These are phyloP conservation scores for Diplotaxis tenuifolia DNA, from an alignment of 345 rosid species.

Conservation along the genomic window DNA sequence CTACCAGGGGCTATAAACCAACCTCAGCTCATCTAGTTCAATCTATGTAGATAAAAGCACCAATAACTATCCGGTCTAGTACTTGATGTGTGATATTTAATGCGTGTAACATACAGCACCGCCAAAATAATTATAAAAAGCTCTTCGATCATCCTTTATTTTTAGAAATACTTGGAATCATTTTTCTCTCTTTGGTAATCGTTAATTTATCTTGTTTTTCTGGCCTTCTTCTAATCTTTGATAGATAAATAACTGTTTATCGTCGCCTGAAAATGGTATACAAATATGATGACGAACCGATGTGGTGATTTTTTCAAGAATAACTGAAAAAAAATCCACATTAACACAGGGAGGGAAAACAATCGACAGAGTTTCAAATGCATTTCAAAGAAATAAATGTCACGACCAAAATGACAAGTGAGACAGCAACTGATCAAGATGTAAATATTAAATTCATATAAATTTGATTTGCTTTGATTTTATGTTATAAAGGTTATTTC, in stretches of 20 bases:
- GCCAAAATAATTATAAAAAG: no score
- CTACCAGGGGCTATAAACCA: background rate
- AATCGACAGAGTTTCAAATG: slow-evolving; percentile 2
- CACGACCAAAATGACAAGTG: slow-evolving; percentile 9
- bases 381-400: background rate
- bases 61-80: background rate
- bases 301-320: background rate
- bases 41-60: background rate
- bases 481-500: background rate
- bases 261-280: background rate
- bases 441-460: background rate
- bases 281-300: background rate
- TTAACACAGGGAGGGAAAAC: background rate
- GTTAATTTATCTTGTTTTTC: no score
- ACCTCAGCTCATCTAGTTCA: background rate
- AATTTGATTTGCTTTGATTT: background rate
- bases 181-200: background rate
- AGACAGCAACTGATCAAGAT: background rate
- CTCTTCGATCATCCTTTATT: no score
- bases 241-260: background rate
- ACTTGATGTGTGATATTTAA: background rate
- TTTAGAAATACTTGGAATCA: background rate
- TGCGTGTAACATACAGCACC: no score
- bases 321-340: background rate
- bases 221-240: background rate